Evolutionary conservation across 1,284 basidiomycete genomes (phyloP), one percentile per base, ranked within the genome.

Genomic region (Pseudozyma sp.): DNA sequence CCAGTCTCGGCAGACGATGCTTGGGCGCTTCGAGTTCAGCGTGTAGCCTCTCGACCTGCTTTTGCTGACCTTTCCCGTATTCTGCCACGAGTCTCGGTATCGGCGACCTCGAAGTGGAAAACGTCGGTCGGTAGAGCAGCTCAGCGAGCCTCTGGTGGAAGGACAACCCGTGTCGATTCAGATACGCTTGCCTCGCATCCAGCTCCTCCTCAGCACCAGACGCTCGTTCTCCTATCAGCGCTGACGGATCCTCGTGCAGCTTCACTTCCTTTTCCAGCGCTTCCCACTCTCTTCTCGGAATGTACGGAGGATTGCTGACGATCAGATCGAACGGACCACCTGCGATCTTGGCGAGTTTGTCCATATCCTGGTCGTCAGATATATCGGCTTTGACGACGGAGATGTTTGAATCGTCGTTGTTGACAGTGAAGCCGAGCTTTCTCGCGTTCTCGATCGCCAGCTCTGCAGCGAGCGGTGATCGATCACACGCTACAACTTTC

Each of bases 251-350:
- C 34, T 74, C 71, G 35, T 68, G 66, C n/a, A 11, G 8, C 44
- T 55, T 68, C 11, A 74, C 71, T 19, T 64, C 62, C 1, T 34
- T 29, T 0, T 46, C 34, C 1, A 74, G 45, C 7, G 16, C 37
- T 3, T 59, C 33, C 66, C 66, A 74, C 40, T 74, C 71, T 1
- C 62, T 24, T 2, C 66, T 43, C 13, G 71, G 71, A 6, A 74
- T 69, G 49, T 74, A 74, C 9, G 71, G 71, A 7, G 71, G 71
- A 30, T 74, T 74, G 52, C 66, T 62, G 13, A 69, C 40, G 13
- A 74, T 52, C 14, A 74, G 10, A 17, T 66, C 55, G 29, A 74
- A 74, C 4, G 71, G 58, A 4, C 62, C 66, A 2, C 58, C 66
- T 40, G 62, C 66, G 0, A 50, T 3, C 0, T 11, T 16, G 0